Conservation (phyloP, 176 grass and related monocot species). For the Canna indica region DNA sequence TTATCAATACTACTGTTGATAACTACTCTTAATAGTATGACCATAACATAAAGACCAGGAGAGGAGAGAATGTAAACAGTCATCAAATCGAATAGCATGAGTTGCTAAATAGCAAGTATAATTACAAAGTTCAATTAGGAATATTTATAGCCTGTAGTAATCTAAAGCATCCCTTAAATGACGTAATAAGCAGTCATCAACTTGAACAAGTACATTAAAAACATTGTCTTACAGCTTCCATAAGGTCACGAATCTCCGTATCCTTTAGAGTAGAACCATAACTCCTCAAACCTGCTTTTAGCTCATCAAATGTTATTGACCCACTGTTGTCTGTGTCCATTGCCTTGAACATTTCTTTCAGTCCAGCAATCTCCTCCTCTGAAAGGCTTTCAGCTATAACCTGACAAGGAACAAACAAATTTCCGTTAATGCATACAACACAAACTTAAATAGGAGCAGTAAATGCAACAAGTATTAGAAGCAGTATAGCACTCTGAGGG, state of each 20-base stretch:
- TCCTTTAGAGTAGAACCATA: conserved; percentile 96
- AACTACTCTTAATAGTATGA: too few species aligned
- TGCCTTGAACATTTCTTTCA: conserved; percentile 92
- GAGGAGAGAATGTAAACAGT: too few species aligned
- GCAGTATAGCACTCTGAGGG: background rate
- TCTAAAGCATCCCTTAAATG: background rate
- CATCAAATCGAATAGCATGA: too few species aligned
- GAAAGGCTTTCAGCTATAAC: conserved; percentile 97
- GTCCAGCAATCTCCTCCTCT: conserved; percentile 96
- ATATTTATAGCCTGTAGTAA: background rate
- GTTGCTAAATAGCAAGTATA: background rate
- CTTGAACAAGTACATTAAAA: background rate
- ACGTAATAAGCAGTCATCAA: background rate
- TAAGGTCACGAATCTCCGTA: conserved; percentile 93
- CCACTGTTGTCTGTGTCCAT: conserved; percentile 95
- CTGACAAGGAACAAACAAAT: conserved; percentile 25
- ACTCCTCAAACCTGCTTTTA: conserved; percentile 84
- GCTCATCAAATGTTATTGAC: conserved; percentile 92
- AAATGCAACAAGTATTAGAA: background rate
- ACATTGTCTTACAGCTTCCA: conserved; percentile 72
- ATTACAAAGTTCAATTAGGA: background rate
- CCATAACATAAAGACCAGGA: too few species aligned
- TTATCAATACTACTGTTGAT: too few species aligned
- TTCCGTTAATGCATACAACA: background rate
- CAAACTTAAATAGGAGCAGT: background rate